Conservation (phyloP, 1,284 basidiomycete genomes). For the Peniophora sp. region DNA sequence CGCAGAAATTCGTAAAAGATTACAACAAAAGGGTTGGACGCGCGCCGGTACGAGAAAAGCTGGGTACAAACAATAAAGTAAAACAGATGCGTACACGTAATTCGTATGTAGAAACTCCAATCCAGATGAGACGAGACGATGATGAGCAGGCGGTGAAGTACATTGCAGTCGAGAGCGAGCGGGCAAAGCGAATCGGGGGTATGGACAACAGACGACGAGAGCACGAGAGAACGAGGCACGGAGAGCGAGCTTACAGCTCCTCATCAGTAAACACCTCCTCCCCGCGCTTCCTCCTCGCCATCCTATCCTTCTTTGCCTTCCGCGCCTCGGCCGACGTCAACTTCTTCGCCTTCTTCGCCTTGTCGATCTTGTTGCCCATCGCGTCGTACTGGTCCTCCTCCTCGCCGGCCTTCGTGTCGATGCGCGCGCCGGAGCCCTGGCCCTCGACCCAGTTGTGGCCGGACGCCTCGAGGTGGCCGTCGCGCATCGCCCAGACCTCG, state of each 20-base stretch:
- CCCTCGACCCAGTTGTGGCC: conserved; percentile 99
- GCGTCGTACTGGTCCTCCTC: conserved; percentile 90
- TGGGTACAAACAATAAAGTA: too few relatives aligned
- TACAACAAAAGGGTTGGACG: too few relatives aligned
- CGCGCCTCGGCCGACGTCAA: conserved; percentile 72
- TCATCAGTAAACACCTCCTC: conserved; percentile 66
- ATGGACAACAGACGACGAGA: too few relatives aligned
- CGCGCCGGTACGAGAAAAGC: too few relatives aligned
- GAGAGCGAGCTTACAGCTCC: conserved; percentile 38
- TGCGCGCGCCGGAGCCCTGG: conserved; percentile 85
- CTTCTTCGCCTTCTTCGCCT: conserved; percentile 87
- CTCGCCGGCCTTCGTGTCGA: conserved; percentile 83
- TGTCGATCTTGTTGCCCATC: conserved; percentile 92
- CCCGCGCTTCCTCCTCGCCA: conserved; percentile 80
- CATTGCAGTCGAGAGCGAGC: too few relatives aligned
- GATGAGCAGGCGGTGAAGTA: conserved; percentile 4
- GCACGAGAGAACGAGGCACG: conserved; percentile 5
- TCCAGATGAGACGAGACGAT: neutral
- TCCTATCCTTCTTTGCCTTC: conserved; percentile 92
- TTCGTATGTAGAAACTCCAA: neutral
- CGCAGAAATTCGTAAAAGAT: too few relatives aligned
- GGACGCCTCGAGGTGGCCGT: conserved; percentile 87
- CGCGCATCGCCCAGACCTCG: conserved; percentile 92
- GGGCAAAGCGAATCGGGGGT: too few relatives aligned
- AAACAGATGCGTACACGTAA: too few relatives aligned